Evolutionary conservation across 768 basidiomycete genomes (phyloP).

Genomic region (Rubroboletus pulcherrimus): DNA sequence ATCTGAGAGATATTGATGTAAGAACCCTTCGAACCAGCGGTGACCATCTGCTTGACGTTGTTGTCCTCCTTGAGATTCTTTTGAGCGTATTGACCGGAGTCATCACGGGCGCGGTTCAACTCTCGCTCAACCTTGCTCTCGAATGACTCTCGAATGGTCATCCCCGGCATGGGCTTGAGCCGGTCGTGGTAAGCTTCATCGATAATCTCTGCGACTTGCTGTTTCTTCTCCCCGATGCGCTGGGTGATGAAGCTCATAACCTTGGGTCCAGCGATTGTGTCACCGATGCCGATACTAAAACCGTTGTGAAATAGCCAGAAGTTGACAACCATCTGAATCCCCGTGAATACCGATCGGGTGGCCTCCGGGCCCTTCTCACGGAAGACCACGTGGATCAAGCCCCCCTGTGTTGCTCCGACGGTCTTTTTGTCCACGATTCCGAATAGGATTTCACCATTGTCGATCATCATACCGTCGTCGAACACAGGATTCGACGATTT

Average conservation of each 20-base stretch:
- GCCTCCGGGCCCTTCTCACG: constrained; percentile 96
- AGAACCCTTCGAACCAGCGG: constrained; percentile 96
- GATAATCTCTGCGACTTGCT: constrained; percentile 73
- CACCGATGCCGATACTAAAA: constrained; percentile 98
- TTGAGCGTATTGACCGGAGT: constrained; percentile 94
- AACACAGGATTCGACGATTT: constrained; percentile 77
- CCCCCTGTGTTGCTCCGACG: constrained; percentile 93
- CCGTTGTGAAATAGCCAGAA: constrained; percentile 99
- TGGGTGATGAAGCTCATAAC: constrained; percentile 87
- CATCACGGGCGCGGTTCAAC: constrained; percentile 93
- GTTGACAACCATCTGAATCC: constrained; percentile 93
- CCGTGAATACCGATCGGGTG: constrained; percentile 86
- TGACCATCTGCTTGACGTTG: constrained; percentile 99
- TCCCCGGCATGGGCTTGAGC: constrained; percentile 89
- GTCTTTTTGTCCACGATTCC: constrained; percentile 98
- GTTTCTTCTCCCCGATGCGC: constrained; percentile 79
- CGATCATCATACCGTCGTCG: constrained; percentile 94
- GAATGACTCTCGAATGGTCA: constrained; percentile 99
- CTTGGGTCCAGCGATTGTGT: constrained; percentile 88
- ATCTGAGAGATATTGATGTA: constrained; percentile 99
- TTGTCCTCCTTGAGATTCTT: constrained; percentile 97
- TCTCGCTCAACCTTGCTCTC: constrained; percentile 89
- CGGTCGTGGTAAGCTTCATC: constrained; percentile 80
- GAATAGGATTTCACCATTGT: constrained; percentile 93
- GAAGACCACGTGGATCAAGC: constrained; percentile 94